phyloP scores from a whole-genome alignment of 768 basidiomycete genomes.

The Trichaptum fuscoviolaceum region DNA sequence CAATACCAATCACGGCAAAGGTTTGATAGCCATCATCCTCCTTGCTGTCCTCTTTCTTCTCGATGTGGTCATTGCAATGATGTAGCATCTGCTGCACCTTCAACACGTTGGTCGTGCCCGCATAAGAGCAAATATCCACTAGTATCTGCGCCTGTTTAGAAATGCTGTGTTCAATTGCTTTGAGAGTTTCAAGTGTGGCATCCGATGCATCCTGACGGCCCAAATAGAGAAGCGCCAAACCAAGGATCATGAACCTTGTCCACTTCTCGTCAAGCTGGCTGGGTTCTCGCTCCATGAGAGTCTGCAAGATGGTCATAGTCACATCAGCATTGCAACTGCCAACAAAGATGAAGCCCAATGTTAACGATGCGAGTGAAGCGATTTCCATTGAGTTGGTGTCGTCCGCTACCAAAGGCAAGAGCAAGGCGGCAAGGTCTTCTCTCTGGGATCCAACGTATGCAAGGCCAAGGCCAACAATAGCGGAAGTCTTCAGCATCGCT shows the following conservation, averaged over 20 bases:
- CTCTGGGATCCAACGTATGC: slow-evolving; percentile 94
- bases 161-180: slow-evolving; percentile 89
- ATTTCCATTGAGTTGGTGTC: slow-evolving; percentile 86
- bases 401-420: slow-evolving; percentile 82
- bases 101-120: slow-evolving; percentile 92
- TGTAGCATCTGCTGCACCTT: slow-evolving; percentile 91
- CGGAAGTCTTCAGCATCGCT: slow-evolving; percentile 74
- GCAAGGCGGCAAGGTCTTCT: slow-evolving; percentile 69
- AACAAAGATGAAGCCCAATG: slow-evolving; percentile 92
- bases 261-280: slow-evolving; percentile 86
- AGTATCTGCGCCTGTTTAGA: slow-evolving; percentile 88
- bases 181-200: slow-evolving; percentile 87
- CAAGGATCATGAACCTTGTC: slow-evolving; percentile 86
- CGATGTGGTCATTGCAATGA: slow-evolving; percentile 88
- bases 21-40: slow-evolving; percentile 81
- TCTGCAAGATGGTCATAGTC: slow-evolving; percentile 82
- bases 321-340: slow-evolving; percentile 95
- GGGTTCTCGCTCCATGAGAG: slow-evolving; percentile 79
- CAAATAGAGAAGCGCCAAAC: slow-evolving; percentile 84
- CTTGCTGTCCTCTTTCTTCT: slow-evolving; percentile 41
- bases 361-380: slow-evolving; percentile 75
- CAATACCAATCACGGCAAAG: slow-evolving; percentile 90
- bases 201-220: slow-evolving; percentile 92
- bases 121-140: slow-evolving; percentile 91
- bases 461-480: slow-evolving; percentile 89